Conservation (phyloP, 2,329 filamentous ascomycete species). For the Phaeosphaeriaceae sp. region DNA sequence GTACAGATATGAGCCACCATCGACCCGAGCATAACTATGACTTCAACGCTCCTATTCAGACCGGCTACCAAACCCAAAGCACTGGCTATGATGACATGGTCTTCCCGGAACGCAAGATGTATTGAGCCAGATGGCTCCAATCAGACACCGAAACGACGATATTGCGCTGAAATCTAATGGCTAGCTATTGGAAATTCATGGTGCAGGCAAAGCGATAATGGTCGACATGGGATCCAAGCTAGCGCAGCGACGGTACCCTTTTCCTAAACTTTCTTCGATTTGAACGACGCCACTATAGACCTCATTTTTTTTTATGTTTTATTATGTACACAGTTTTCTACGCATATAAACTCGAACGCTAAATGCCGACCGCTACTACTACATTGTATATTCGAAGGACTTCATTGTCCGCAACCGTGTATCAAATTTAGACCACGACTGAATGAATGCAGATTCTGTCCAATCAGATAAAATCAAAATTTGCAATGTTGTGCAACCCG, state of each 20-base stretch:
- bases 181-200: constrained; percentile 5
- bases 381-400: not conserved
- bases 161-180: not conserved
- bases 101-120: constrained; percentile 45
- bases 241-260: constrained; percentile 27
- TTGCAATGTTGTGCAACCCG: not conserved
- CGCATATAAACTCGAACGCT: not conserved
- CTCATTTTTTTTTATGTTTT: not conserved
- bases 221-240: constrained; percentile 21
- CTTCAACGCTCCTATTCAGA: constrained; percentile 37
- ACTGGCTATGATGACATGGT: constrained; percentile 43
- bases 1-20: constrained; percentile 37
- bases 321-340: constrained; percentile 12
- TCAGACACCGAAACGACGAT: not conserved
- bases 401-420: not conserved
- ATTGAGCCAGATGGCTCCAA: constrained; percentile 15
- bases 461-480: not conserved
- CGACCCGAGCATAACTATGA: constrained; percentile 37
- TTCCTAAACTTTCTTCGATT: constrained; percentile 2
- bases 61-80: constrained; percentile 28
- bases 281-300: constrained; percentile 1
- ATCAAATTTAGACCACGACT: not conserved
- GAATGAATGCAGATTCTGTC: not conserved
- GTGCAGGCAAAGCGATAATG: constrained; percentile 7
- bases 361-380: not conserved